phyloP scores from a whole-genome alignment of 2,329 filamentous ascomycete genomes.

The Fusarium phyllophilum region DNA sequence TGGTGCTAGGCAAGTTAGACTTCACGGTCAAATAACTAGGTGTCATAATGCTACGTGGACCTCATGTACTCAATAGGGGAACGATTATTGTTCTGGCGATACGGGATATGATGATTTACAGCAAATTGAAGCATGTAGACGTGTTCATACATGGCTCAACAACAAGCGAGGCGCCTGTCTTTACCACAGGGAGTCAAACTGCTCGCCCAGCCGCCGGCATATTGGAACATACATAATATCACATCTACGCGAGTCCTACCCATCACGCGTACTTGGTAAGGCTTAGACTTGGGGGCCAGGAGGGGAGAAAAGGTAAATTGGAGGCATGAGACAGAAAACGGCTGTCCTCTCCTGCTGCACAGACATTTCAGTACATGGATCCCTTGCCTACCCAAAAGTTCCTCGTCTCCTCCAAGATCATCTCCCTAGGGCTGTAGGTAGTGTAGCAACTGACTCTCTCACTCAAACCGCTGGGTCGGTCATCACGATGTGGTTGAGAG shows the following conservation, averaged over 20 bases:
- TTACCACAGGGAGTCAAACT: background rate
- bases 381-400: conserved; percentile 26
- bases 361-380: conserved; percentile 25
- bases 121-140: background rate
- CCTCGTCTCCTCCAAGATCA: conserved; percentile 14
- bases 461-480: background rate
- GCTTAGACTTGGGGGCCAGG: conserved; percentile 4
- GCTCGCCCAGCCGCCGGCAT: background rate
- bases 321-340: conserved; percentile 20
- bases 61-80: conserved; percentile 10
- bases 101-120: background rate
- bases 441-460: conserved; percentile 6
- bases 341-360: conserved; percentile 12
- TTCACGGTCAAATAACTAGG: conserved; percentile 12
- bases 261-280: background rate
- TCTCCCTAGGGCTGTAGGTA: conserved; percentile 29
- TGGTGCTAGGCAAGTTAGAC: conserved; percentile 5
- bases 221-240: conserved; percentile 8
- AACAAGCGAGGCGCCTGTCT: conserved; percentile 6
- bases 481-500: conserved; percentile 11
- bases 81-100: background rate
- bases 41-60: conserved; percentile 19
- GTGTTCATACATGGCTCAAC: background rate
- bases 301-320: background rate
- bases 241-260: background rate